Conservation (phyloP, 768 basidiomycete species). For the Phylloporus arenicola region DNA sequence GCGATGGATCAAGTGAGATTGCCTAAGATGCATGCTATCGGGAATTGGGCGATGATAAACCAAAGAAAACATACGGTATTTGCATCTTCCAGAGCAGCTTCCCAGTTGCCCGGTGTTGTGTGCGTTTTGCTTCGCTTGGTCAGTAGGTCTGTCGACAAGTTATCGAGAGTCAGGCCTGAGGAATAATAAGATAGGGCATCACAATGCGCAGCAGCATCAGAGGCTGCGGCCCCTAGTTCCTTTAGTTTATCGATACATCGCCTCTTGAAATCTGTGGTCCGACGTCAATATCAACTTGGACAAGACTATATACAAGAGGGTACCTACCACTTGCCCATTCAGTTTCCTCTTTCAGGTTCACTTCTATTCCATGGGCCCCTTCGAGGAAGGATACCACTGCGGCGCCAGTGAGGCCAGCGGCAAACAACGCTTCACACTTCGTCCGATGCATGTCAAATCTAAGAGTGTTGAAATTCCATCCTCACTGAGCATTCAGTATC, state of each 20-base stretch:
- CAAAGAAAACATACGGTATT: constrained; percentile 4
- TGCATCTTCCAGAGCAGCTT: constrained; percentile 7
- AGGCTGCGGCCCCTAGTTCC: constrained; percentile 5
- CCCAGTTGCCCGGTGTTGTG: neutral
- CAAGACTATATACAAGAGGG: neutral
- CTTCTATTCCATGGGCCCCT: neutral
- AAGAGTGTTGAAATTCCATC: constrained; percentile 11
- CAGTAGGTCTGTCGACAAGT: neutral
- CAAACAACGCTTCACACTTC: constrained; percentile 7
- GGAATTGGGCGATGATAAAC: neutral
- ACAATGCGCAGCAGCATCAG: constrained; percentile 1
- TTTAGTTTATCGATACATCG: constrained; percentile 9
- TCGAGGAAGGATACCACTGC: constrained; percentile 6
- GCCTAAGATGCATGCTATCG: neutral
- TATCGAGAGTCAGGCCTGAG: constrained; percentile 5
- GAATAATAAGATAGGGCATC: constrained; percentile 11
- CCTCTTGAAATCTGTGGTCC: constrained; percentile 3
- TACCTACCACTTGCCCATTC: constrained; percentile 7
- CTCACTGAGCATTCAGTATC: neutral
- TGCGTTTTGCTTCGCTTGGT: constrained; percentile 11
- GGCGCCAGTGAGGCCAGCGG: neutral
- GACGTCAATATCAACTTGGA: neutral
- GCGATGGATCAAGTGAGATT: too few species aligned
- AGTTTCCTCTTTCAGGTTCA: neutral
- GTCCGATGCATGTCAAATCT: constrained; percentile 2